phyloP scores from a whole-genome alignment of 352 stramenopile species.

The Elongisporangium anandrum region DNA sequence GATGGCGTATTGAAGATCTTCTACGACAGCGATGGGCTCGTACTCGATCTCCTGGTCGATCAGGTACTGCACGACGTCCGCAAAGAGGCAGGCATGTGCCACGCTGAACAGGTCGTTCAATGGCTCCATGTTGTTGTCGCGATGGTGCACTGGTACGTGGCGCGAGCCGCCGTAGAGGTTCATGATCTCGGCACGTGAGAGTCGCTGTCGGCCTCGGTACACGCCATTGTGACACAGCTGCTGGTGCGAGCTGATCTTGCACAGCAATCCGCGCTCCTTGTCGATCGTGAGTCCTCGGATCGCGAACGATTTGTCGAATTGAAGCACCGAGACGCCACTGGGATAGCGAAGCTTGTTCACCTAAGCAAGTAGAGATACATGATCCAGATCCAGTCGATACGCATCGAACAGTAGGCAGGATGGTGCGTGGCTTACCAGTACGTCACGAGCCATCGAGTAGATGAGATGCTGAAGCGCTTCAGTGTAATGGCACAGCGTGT shows the following conservation, averaged over 20 bases:
- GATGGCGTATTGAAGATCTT: slow-evolving; percentile 88
- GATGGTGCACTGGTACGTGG: slow-evolving; percentile 77
- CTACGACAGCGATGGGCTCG: slow-evolving; percentile 82
- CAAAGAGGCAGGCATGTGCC: slow-evolving; percentile 92
- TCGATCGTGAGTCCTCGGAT: slow-evolving; percentile 93
- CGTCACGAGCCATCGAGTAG: slow-evolving; percentile 88
- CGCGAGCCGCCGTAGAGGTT: slow-evolving; percentile 87
- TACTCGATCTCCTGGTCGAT: slow-evolving; percentile 88
- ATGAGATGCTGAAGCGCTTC: slow-evolving; percentile 90
- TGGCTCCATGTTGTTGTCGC: slow-evolving; percentile 86
- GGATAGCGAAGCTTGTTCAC: slow-evolving; percentile 84
- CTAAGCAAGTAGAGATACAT: slow-evolving; percentile 8
- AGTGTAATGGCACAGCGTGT: slow-evolving; percentile 92
- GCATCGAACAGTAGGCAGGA: too few relatives aligned
- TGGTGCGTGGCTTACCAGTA: slow-evolving; percentile 43
- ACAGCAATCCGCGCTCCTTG: slow-evolving; percentile 90
- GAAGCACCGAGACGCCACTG: slow-evolving; percentile 61
- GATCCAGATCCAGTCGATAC: too few relatives aligned
- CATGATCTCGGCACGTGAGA: slow-evolving; percentile 81
- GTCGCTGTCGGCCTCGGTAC: slow-evolving; percentile 81
- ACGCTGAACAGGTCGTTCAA: slow-evolving; percentile 94
- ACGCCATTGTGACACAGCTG: slow-evolving; percentile 83
- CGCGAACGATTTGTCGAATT: slow-evolving; percentile 88
- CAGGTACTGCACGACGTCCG: slow-evolving; percentile 92
- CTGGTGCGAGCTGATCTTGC: slow-evolving; percentile 93